Evolutionary conservation across 768 basidiomycete genomes (phyloP).

Genomic region (Panus rudis): DNA sequence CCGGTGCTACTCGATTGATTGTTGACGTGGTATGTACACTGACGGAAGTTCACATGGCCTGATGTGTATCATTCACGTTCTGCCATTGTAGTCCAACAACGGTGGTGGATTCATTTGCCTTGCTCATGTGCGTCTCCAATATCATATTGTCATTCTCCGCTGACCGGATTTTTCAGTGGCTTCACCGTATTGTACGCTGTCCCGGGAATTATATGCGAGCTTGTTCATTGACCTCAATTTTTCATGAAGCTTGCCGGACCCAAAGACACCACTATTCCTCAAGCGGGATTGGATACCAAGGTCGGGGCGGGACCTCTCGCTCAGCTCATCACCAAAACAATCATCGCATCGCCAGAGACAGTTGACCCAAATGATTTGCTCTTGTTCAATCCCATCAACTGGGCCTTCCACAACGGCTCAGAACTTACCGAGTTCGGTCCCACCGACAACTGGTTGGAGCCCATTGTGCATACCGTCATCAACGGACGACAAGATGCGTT

Average conservation of each 20-base stretch:
- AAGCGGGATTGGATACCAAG: constrained; percentile 47
- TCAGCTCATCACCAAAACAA: constrained; percentile 38
- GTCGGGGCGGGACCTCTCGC: constrained; percentile 44
- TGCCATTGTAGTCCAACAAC: constrained; percentile 21
- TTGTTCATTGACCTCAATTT: neutral
- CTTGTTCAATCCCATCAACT: constrained; percentile 43
- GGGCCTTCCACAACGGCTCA: constrained; percentile 42
- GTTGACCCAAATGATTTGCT: constrained; percentile 38
- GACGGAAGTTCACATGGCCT: neutral
- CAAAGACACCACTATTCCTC: constrained; percentile 42
- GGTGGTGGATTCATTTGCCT: constrained; percentile 48
- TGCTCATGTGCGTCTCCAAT: constrained; percentile 39
- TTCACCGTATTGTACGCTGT: constrained; percentile 31
- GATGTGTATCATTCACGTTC: neutral
- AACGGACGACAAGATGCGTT: constrained; percentile 46
- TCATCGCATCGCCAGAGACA: constrained; percentile 21
- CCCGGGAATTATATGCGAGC: neutral
- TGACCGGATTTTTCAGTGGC: constrained; percentile 22
- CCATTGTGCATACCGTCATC: constrained; percentile 33
- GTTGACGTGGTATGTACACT: constrained; percentile 40
- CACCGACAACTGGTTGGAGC: constrained; percentile 40
- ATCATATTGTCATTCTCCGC: neutral
- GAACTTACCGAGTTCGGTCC: constrained; percentile 35
- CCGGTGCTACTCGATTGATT: constrained; percentile 46
- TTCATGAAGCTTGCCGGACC: constrained; percentile 38